Evolutionary conservation across 371 early-diverging fungal genomes (phyloP), one percentile per base, ranked within the genome.

Genomic region (Nosema muscidifuracis): DNA sequence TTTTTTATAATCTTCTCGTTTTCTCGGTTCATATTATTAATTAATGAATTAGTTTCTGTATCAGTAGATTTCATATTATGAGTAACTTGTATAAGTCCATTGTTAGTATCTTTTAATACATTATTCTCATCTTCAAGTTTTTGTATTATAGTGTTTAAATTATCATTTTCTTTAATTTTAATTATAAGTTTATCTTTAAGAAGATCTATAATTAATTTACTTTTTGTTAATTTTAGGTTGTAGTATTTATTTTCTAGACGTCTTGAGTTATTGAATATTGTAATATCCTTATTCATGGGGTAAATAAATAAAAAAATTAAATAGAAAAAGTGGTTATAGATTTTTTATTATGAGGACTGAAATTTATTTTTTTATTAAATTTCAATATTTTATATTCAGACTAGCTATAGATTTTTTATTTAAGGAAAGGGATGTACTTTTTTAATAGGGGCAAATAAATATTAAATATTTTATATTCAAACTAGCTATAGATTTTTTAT

Each of bases 1-100:
- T 47, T n/a, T 47, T 47, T 3, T n/a, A 10, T n/a, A 13, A 12
- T 4, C 63, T 64, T 40, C 47, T 63, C n/a, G 78, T 43, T 38
- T 76, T 72, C 34, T 73, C 62, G 10, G 77, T 47, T 24, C 16
- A 81, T 43, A 33, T 63, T 44, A 26, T 78, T 76, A 43, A 68
- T 68, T 30, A 77, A 58, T 22, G 57, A 22, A 30, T 30, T 72
- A 16, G 67, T 69, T 34, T 77, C 61, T 30, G 77, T 65, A 50
- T 75, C 51, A 15, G 28, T 67, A n/a, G n/a, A n/a, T n/a, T n/a
- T n/a, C n/a, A n/a, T n/a, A n/a, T n/a, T n/a, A n/a, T n/a, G n/a
- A n/a, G n/a, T n/a, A n/a, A n/a, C n/a, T n/a, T n/a, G 31, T 15
- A 72, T 75, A 18, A 80, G 36, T 57, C 38, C 61, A 18, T 70